Conservation (phyloP, 768 basidiomycete genomes). For the Phlebiopsis gigantea region DNA sequence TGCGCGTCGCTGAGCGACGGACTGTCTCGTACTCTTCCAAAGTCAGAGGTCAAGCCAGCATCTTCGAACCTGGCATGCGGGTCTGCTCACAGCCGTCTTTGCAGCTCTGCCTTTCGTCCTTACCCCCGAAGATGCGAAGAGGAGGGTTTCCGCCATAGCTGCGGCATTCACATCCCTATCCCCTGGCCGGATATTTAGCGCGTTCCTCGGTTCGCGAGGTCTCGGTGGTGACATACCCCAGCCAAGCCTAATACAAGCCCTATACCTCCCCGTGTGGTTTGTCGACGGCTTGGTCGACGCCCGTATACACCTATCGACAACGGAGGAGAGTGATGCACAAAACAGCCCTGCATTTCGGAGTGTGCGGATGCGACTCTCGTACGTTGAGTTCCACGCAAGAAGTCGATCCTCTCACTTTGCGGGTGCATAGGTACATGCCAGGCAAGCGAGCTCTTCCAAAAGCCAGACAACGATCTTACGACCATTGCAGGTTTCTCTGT, state of each 20-base stretch:
- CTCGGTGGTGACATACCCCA: slow-evolving; percentile 34
- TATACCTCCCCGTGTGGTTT: slow-evolving; percentile 64
- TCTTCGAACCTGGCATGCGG: background rate
- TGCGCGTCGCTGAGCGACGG: background rate
- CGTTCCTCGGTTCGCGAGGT: slow-evolving; percentile 32
- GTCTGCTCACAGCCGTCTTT: background rate
- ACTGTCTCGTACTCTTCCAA: slow-evolving; percentile 4
- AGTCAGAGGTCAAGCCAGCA: slow-evolving; percentile 10
- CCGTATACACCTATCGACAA: slow-evolving; percentile 30
- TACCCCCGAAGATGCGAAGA: slow-evolving; percentile 30
- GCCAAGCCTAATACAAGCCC: slow-evolving; percentile 43
- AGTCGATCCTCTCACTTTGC: background rate
- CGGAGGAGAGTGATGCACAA: slow-evolving; percentile 16
- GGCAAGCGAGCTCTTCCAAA: background rate
- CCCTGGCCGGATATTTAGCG: slow-evolving; percentile 26
- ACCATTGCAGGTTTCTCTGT: slow-evolving; percentile 36
- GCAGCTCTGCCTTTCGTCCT: slow-evolving; percentile 10
- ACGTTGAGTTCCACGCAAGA: background rate
- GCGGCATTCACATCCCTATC: slow-evolving; percentile 16
- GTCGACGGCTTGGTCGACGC: slow-evolving; percentile 43
- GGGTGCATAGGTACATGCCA: background rate
- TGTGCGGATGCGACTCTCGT: slow-evolving; percentile 5
- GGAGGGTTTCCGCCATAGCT: slow-evolving; percentile 28
- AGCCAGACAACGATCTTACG: background rate
- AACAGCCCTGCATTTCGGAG: slow-evolving; percentile 25